Evolutionary conservation across 306 rosid genomes (phyloP).

Genomic region (Cicer yamashitae): DNA sequence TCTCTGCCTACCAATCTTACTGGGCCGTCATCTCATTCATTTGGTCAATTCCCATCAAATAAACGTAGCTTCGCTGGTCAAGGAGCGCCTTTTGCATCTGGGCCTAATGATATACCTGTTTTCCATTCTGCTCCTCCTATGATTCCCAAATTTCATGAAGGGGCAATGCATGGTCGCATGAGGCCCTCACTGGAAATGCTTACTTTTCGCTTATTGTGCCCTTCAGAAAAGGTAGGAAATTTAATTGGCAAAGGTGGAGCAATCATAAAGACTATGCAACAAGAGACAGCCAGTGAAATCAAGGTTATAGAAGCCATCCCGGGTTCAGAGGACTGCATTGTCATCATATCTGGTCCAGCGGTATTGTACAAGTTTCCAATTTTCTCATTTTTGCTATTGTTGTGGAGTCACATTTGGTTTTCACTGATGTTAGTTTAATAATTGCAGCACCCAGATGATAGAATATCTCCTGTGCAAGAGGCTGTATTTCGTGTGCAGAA

Average conservation of each 20-base stretch:
- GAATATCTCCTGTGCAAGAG: slow-evolving; percentile 94
- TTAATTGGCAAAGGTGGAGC: slow-evolving; percentile 94
- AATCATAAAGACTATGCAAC: slow-evolving; percentile 68
- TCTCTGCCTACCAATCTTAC: slow-evolving; percentile 47
- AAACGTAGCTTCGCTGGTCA: slow-evolving; percentile 56
- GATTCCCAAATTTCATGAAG: slow-evolving; percentile 69
- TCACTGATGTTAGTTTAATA: slow-evolving; percentile 45
- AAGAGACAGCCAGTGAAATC: slow-evolving; percentile 87
- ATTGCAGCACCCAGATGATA: slow-evolving; percentile 93
- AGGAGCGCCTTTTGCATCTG: slow-evolving; percentile 56
- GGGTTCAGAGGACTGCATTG: slow-evolving; percentile 74
- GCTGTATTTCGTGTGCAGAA: slow-evolving; percentile 87
- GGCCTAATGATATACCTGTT: slow-evolving; percentile 58
- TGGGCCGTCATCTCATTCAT: slow-evolving; percentile 65
- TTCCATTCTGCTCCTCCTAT: slow-evolving; percentile 59
- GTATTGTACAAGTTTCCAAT: slow-evolving; percentile 55
- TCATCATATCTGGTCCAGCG: slow-evolving; percentile 83
- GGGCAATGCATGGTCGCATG: slow-evolving; percentile 65
- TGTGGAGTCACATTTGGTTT: slow-evolving; percentile 31
- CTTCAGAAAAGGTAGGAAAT: slow-evolving; percentile 77
- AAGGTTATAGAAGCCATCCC: slow-evolving; percentile 71
- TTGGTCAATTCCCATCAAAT: slow-evolving; percentile 51
- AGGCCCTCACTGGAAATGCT: slow-evolving; percentile 69
- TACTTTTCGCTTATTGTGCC: slow-evolving; percentile 81
- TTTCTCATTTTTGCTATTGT: slow-evolving; percentile 35